Conservation (phyloP, 208 protist genomes). For the Strigomonas culicis region DNA sequence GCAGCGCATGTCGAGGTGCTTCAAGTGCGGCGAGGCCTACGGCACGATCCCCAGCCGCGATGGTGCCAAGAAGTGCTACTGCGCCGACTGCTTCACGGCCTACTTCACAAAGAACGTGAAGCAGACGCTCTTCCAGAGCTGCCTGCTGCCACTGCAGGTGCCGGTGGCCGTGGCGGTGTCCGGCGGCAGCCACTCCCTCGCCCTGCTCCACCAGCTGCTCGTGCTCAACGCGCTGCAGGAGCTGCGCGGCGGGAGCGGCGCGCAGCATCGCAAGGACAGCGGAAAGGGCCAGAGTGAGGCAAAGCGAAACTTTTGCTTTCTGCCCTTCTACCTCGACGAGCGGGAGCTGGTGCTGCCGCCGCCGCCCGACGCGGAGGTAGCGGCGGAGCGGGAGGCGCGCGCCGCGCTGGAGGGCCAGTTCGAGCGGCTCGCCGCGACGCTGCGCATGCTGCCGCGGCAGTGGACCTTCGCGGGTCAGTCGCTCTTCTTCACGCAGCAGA, state of each 20-base stretch:
- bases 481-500: background rate
- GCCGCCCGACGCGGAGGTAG: background rate
- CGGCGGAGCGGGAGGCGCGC: background rate
- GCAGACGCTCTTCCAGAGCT: conserved; percentile 55
- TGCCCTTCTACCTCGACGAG: conserved; percentile 73
- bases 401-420: background rate
- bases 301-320: conserved; percentile 21
- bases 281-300: background rate
- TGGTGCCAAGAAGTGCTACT: conserved; percentile 64
- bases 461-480: background rate
- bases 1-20: conserved; percentile 31
- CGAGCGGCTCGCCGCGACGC: background rate
- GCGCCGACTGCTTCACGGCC: conserved; percentile 54
- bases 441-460: background rate
- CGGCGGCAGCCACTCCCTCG: conserved; percentile 62
- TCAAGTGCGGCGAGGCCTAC: conserved; percentile 60
- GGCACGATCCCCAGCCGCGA: conserved; percentile 62
- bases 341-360: conserved; percentile 39
- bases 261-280: background rate
- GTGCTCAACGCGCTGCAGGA: conserved; percentile 21
- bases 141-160: conserved; percentile 44
- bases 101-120: conserved; percentile 53
- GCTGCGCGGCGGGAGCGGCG: background rate
- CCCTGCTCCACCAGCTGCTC: conserved; percentile 62
- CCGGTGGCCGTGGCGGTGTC: conserved; percentile 71